Conservation (phyloP, 2,329 filamentous ascomycete genomes). For the Aplosporella prunicola region DNA sequence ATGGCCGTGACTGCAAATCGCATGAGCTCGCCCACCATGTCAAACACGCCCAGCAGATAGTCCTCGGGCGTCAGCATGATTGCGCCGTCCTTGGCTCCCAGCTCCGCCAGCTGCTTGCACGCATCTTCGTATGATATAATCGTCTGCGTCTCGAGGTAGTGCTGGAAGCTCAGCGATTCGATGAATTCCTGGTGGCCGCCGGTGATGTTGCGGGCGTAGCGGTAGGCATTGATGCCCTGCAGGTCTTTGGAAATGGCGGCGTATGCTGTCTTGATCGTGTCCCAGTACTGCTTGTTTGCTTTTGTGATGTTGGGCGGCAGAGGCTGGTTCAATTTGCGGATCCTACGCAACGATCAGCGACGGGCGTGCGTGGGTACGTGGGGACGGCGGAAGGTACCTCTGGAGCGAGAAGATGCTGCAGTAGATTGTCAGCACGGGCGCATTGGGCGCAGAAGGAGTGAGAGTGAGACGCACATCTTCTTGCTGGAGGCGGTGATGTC, state of each 20-base stretch:
- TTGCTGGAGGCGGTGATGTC: conserved; percentile 93
- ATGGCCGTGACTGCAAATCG: conserved; percentile 84
- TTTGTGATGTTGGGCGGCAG: conserved; percentile 61
- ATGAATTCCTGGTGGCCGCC: conserved; percentile 85
- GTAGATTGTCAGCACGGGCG: background rate
- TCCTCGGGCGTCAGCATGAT: conserved; percentile 69
- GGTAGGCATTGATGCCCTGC: conserved; percentile 66
- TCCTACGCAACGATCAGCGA: conserved; percentile 35
- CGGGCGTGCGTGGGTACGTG: background rate
- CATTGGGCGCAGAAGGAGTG: too few species aligned
- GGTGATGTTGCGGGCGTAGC: conserved; percentile 71
- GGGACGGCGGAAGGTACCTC: conserved; percentile 41
- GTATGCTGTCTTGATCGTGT: conserved; percentile 63
- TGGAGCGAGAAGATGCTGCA: conserved; percentile 74
- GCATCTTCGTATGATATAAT: conserved; percentile 62
- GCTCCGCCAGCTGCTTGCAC: conserved; percentile 24
- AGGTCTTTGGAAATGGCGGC: conserved; percentile 61
- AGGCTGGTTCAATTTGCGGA: conserved; percentile 49
- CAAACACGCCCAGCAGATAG: conserved; percentile 84
- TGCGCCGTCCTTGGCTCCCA: conserved; percentile 33
- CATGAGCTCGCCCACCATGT: conserved; percentile 95
- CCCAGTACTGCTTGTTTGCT: conserved; percentile 59
- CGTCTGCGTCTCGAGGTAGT: conserved; percentile 72
- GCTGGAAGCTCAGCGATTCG: conserved; percentile 78
- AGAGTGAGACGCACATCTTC: conserved; percentile 89